phyloP scores from a whole-genome alignment of 2,329 filamentous ascomycete genomes.

The Cyanodermella asteris region DNA sequence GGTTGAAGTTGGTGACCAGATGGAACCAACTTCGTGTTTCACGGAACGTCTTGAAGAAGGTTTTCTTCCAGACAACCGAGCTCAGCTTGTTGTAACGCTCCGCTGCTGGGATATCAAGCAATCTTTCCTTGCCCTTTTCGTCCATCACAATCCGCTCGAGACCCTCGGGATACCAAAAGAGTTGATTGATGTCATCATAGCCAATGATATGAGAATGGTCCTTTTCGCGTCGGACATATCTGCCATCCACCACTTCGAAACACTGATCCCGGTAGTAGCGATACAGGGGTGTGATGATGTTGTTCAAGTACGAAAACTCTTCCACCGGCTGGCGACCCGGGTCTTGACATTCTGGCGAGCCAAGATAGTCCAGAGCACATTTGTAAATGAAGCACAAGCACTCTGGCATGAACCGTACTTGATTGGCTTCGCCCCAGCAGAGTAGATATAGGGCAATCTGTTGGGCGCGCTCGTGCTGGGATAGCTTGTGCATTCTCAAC shows the following conservation, averaged over 20 bases:
- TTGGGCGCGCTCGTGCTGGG: constrained; percentile 1
- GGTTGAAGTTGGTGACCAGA: constrained; percentile 93
- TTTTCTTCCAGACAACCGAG: constrained; percentile 95
- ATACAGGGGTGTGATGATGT: constrained; percentile 3
- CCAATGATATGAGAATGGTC: constrained; percentile 2
- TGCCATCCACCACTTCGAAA: constrained; percentile 3
- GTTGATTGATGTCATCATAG: constrained; percentile 4
- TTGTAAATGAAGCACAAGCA: constrained; percentile 3
- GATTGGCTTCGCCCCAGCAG: constrained; percentile 3
- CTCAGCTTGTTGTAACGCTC: constrained; percentile 81
- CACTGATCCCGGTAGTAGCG: constrained; percentile 2
- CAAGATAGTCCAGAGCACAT: constrained; percentile 1
- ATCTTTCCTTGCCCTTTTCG: constrained; percentile 23
- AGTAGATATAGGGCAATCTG: constrained; percentile 4
- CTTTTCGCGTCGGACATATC: constrained; percentile 3
- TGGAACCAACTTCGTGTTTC: constrained; percentile 97
- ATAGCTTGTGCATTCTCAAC: constrained; percentile 2
- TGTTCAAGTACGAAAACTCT: constrained; percentile 1
- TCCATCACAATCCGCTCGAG: constrained; percentile 2
- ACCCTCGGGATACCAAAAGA: constrained; percentile 4
- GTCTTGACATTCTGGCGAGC: no score
- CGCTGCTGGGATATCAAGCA: constrained; percentile 73
- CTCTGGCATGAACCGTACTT: constrained; percentile 3
- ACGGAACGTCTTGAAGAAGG: constrained; percentile 98
- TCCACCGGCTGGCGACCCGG: no score